Evolutionary conservation across 208 protist genomes (phyloP), one percentile per base, ranked within the genome.

Genomic region (Porcisia deanei): DNA sequence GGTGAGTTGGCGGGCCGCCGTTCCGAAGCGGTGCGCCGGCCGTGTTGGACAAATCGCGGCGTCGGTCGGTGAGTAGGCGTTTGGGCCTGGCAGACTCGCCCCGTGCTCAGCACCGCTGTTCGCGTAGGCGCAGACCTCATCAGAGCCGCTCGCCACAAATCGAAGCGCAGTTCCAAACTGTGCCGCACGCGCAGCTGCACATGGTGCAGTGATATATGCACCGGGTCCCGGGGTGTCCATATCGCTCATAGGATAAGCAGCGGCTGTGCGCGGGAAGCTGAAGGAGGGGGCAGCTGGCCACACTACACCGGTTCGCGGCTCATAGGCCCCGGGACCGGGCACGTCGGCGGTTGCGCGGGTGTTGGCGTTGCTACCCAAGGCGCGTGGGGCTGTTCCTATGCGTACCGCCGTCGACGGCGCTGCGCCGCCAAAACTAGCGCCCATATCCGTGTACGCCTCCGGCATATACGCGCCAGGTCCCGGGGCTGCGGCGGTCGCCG

Each of bases 391-490:
- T 12, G 74, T 82, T 64, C 63, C 76, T 67, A 87, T 73, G 61
- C 52, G 73, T 47, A 18, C 59, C 54, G 37, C 66, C 20, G 60
- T 54, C 60, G 63, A 37, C 18, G 66, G 37, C 25, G 71, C 71
- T 65, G 69, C 74, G n/a, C 45, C 34, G 54, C 47, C 63, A 63
- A 18, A 41, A 64, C 45, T 34, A 14, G 59, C 59, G 12, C 57
- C 70, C 63, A 67, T 67, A 43, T 67, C 63, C 8, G 63, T 67
- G 63, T 34, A 67, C 63, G 63, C 80, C 49, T 68, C 47, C 43
- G 72, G 60, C 49, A 49, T 53, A 71, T 88, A 88, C 69, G 85
- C 75, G 3, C 88, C 87, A 20, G 87, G 87, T 18, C 87, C 87
- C 37, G 87, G 87, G 49, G 60, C 73, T 41, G 58, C 54, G 52